Evolutionary conservation across 2,329 filamentous ascomycete species (phyloP), one percentile per base, ranked within the genome.

Genomic region (Peltaster fructicola): DNA sequence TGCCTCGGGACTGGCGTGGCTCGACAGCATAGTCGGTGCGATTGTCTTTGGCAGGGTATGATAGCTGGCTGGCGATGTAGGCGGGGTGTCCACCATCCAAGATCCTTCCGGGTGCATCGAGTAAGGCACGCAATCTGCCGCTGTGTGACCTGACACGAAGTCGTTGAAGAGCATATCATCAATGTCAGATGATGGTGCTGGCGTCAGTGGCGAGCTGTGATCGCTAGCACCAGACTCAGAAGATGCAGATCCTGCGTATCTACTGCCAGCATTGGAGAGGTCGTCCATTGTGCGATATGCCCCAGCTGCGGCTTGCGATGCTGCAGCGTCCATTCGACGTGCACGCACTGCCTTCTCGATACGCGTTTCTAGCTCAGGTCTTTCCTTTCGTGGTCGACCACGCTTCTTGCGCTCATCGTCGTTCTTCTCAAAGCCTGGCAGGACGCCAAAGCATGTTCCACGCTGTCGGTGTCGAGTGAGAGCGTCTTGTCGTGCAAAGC

Each of bases 371-470:
- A 65, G 56, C 28, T 69, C 65, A 6, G 66, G 68, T 15, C 67
- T 53, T 30, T 61, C 56, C 51, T 73, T 74, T 53, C 65, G 66
- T 11, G 69, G 69, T 20, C 69, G 56, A 23, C 71, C 70, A 31
- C 74, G 68, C 52, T 76, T 76, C 16, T 65, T 63, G 47, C 73
- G 72, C 45, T 69, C 67, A 14, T 73, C 64, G 24, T 70, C 63
- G 8, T 35, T 22, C 36, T 48, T 48, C 34, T 50, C 45, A 23
- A 39, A 51, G 18, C 84, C 84, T 35, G 91, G 81, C 41, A 95
- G 90, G 4, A 82, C 85, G 28, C 88, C 88, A 29, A 88, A 75
- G 52, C 88, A 98, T 79, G 93, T 92, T 27, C 85, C 88, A 19
- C 88, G 73, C 51, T 95, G 88, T 26, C 84, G 72, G 49, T 98